phyloP scores from a whole-genome alignment of 2,329 filamentous ascomycete genomes.

The Sordariomycetes sp. region DNA sequence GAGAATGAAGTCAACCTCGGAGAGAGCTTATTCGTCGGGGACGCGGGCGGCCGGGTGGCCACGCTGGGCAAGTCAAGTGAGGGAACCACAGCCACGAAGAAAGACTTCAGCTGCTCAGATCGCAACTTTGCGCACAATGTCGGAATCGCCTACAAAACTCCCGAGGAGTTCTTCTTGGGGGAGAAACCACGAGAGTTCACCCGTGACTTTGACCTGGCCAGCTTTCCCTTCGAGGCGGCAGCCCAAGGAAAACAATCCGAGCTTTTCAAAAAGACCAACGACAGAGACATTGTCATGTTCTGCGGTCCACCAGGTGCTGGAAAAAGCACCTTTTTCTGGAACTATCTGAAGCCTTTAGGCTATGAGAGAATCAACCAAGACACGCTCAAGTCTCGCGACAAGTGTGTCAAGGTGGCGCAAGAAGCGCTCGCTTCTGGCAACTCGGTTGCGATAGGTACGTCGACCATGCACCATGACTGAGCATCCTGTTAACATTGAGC shows the following conservation, averaged over 20 bases:
- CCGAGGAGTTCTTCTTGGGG: constrained; percentile 83
- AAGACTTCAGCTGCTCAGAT: constrained; percentile 59
- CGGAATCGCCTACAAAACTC: constrained; percentile 72
- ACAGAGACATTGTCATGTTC: constrained; percentile 71
- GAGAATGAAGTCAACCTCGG: constrained; percentile 55
- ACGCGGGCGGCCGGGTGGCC: constrained; percentile 60
- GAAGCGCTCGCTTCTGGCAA: constrained; percentile 54
- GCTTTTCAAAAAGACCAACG: constrained; percentile 48
- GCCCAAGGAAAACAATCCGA: constrained; percentile 3
- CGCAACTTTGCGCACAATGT: constrained; percentile 80
- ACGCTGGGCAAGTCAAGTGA: constrained; percentile 12
- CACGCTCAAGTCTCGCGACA: constrained; percentile 63
- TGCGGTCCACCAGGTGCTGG: constrained; percentile 84
- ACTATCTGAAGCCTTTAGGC: constrained; percentile 63
- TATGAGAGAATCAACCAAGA: constrained; percentile 91
- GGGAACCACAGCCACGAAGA: constrained; percentile 20
- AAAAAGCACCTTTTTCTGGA: constrained; percentile 87
- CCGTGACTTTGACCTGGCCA: constrained; percentile 61
- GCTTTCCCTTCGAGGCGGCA: constrained; percentile 33
- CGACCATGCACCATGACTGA: background rate
- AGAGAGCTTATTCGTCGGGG: constrained; percentile 78
- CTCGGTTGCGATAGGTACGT: constrained; percentile 70
- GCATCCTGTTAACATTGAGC: background rate
- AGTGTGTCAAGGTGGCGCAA: constrained; percentile 63
- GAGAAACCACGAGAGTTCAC: constrained; percentile 56